Percentiles rank a stretch among this genome's conserved stretches.
Conservation (phyloP, 345 rosid genomes). For the Dipteronia sinensis region DNA sequence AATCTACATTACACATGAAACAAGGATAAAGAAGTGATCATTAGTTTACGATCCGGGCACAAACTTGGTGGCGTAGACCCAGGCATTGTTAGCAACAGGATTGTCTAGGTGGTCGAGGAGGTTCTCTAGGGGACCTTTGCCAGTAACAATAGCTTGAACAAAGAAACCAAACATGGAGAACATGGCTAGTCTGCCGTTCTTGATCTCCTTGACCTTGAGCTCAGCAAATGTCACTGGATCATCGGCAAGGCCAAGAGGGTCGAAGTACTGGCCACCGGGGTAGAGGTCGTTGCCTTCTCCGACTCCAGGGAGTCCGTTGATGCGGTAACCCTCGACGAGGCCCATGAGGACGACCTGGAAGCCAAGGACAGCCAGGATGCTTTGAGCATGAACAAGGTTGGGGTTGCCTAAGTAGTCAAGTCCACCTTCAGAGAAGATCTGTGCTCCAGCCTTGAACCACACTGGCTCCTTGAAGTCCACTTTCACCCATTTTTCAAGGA, state of each 20-base stretch:
- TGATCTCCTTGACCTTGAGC: slow-evolving; percentile 97
- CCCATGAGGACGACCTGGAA: slow-evolving; percentile 94
- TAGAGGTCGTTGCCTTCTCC: slow-evolving; percentile 94
- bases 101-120: slow-evolving; percentile 87
- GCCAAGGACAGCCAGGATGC: slow-evolving; percentile 90
- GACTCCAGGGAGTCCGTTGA: slow-evolving; percentile 90
- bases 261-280: slow-evolving; percentile 91
- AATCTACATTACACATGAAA: slow-evolving; percentile 17
- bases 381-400: slow-evolving; percentile 94
- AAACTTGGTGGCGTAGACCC: slow-evolving; percentile 97
- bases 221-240: slow-evolving; percentile 86
- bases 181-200: slow-evolving; percentile 94
- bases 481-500: slow-evolving; percentile 74
- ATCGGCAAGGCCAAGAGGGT: slow-evolving; percentile 88
- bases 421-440: slow-evolving; percentile 97
- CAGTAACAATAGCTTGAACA: slow-evolving; percentile 93
- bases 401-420: slow-evolving; percentile 99
- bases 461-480: slow-evolving; percentile 94
- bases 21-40: neutral
- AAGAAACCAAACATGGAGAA: slow-evolving; percentile 99
- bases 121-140: slow-evolving; percentile 94
- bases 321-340: slow-evolving; percentile 88
- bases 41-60: slow-evolving; percentile 67
- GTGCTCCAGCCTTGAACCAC: slow-evolving; percentile 99
- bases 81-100: slow-evolving; percentile 97